Conservation (phyloP, 306 rosid genomes). For the apple (Malus domestica) region DNA sequence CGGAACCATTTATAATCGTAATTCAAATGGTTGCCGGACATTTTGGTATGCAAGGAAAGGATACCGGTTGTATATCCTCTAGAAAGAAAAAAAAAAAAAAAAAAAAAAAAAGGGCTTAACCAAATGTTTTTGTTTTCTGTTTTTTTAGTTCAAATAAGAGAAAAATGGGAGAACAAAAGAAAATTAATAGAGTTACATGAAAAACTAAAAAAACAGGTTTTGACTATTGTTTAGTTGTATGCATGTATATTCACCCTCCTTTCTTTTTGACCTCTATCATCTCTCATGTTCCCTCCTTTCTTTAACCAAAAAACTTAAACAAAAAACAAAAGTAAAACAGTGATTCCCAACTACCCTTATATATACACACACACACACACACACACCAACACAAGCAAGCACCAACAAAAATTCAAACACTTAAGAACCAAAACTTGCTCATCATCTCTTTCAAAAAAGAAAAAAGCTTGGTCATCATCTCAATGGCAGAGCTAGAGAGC, state of each 20-base stretch:
- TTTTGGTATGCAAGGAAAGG: constrained; percentile 5
- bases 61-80: not conserved
- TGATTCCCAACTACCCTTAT: not conserved
- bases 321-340: not conserved
- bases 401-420: constrained; percentile 24
- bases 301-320: not conserved
- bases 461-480: not conserved
- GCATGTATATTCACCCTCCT: not conserved
- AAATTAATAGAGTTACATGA: not conserved
- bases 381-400: not conserved
- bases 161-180: not conserved
- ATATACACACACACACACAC: not conserved
- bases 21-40: constrained; percentile 7
- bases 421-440: constrained; percentile 7
- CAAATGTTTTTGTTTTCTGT: not conserved
- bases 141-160: not conserved
- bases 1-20: not conserved
- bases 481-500: constrained; percentile 84
- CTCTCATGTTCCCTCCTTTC: not conserved
- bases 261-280: not conserved
- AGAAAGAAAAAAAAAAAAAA: not conserved
- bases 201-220: not conserved
- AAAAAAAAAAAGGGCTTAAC: not conserved
- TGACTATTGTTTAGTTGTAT: not conserved
- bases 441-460: not conserved